Conservation (phyloP, 192 early-diverging fungal genomes). For the Coemansia sp. region DNA sequence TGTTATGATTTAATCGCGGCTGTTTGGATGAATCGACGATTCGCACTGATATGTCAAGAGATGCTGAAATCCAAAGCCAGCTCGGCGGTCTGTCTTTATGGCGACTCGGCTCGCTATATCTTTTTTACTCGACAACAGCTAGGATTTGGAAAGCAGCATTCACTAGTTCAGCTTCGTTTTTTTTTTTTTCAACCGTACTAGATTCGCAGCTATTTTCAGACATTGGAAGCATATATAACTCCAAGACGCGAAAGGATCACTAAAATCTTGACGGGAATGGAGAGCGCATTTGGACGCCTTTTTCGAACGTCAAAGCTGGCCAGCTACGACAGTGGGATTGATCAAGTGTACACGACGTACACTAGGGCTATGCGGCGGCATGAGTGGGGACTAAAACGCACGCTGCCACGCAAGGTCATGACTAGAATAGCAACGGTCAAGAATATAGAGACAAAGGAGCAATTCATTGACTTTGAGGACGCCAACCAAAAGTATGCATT, state of each 20-base stretch:
- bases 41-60: neutral
- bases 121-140: neutral
- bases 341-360: slow-evolving; percentile 72
- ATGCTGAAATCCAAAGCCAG: neutral
- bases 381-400: slow-evolving; percentile 78
- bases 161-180: neutral
- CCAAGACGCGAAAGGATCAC: neutral
- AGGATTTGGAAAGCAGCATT: neutral
- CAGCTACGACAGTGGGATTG: slow-evolving; percentile 62
- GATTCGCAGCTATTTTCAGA: neutral
- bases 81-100: neutral
- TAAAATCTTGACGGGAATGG: slow-evolving; percentile 42
- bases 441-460: slow-evolving; percentile 68
- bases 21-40: neutral
- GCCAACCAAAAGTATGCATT: slow-evolving; percentile 61
- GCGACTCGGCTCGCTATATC: neutral
- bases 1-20: neutral
- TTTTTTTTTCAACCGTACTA: neutral
- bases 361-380: slow-evolving; percentile 51
- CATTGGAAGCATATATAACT: neutral
- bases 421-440: slow-evolving; percentile 59
- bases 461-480: slow-evolving; percentile 65
- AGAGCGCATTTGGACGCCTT: slow-evolving; percentile 64
- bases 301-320: slow-evolving; percentile 69
- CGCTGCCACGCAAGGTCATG: slow-evolving; percentile 62